Evolutionary conservation across 2,329 filamentous ascomycete species (phyloP).

Genomic region (Ascochyta rabiei): DNA sequence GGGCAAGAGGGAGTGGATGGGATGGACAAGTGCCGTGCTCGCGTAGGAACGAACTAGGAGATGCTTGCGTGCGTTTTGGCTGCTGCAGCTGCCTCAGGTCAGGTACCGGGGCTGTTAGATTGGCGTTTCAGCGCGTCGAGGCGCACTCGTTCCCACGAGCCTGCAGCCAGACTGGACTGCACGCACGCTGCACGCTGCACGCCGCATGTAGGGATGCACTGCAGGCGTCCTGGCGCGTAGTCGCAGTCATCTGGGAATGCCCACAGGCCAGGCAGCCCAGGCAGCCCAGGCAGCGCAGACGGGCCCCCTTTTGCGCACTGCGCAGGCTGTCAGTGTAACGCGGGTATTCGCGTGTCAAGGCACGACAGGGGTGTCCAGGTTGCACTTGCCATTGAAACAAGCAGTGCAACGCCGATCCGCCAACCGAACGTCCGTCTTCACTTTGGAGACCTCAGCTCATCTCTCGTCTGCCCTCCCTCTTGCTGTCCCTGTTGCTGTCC

Average conservation of each 20-base stretch:
- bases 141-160: constrained; percentile 13
- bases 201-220: not conserved
- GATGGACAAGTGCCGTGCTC: constrained; percentile 9
- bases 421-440: constrained; percentile 10
- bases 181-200: too few species aligned
- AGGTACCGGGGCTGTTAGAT: constrained; percentile 6
- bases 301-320: constrained; percentile 15
- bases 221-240: constrained; percentile 14
- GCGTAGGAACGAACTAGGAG: not conserved
- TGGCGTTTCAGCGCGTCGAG: constrained; percentile 10
- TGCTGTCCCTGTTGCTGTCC: not conserved
- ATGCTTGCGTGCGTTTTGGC: constrained; percentile 3
- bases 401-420: constrained; percentile 18
- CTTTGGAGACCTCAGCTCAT: constrained; percentile 15
- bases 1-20: too few species aligned
- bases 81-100: constrained; percentile 7
- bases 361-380: not conserved
- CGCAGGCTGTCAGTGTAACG: constrained; percentile 6
- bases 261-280: too few species aligned
- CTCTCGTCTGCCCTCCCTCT: constrained; percentile 4
- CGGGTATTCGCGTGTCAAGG: not conserved
- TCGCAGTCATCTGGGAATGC: too few species aligned
- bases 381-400: constrained; percentile 20
- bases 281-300: not conserved
- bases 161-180: constrained; percentile 7